Percentiles rank a stretch among this genome's conserved stretches.
Evolutionary conservation across 768 basidiomycete genomes (phyloP).

Genomic region (Psilocybe cyanescens): DNA sequence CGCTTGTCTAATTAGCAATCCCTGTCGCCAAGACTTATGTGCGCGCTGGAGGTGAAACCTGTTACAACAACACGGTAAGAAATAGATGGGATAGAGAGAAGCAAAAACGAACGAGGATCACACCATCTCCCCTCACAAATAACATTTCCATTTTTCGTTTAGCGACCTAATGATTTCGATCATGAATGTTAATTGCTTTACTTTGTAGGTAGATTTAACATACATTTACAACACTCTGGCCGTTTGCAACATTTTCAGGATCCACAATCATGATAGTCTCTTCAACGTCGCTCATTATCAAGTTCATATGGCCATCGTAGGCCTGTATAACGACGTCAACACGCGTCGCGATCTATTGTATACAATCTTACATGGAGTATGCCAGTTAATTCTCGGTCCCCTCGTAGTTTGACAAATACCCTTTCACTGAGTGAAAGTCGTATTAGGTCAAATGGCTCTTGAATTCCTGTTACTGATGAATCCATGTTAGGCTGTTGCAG

Average conservation of each 20-base stretch:
- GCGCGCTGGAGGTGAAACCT: slow-evolving; percentile 85
- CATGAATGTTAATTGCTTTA: neutral
- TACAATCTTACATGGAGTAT: slow-evolving; percentile 79
- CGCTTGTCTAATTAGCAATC: neutral
- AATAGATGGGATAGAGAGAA: slow-evolving; percentile 17
- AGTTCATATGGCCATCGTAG: slow-evolving; percentile 99
- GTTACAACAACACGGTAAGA: neutral
- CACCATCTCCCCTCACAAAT: slow-evolving; percentile 96
- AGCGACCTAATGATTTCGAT: slow-evolving; percentile 62
- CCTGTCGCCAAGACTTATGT: slow-evolving; percentile 30
- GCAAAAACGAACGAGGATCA: slow-evolving; percentile 76
- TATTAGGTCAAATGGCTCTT: slow-evolving; percentile 98
- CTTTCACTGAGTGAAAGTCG: slow-evolving; percentile 95
- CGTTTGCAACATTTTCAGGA: slow-evolving; percentile 64
- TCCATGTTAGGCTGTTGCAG: slow-evolving; percentile 54
- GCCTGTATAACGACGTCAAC: slow-evolving; percentile 58
- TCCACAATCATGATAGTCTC: slow-evolving; percentile 98
- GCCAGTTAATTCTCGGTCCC: slow-evolving; percentile 90
- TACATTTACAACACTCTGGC: slow-evolving; percentile 70
- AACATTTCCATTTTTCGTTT: slow-evolving; percentile 98
- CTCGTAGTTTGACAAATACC: slow-evolving; percentile 96
- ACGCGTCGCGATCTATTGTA: slow-evolving; percentile 12
- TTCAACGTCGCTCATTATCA: slow-evolving; percentile 96
- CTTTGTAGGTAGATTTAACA: slow-evolving; percentile 1
- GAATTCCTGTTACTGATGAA: slow-evolving; percentile 72